Conservation (phyloP, 164 flowering plant species). For the Tinospora cordifolia region DNA sequence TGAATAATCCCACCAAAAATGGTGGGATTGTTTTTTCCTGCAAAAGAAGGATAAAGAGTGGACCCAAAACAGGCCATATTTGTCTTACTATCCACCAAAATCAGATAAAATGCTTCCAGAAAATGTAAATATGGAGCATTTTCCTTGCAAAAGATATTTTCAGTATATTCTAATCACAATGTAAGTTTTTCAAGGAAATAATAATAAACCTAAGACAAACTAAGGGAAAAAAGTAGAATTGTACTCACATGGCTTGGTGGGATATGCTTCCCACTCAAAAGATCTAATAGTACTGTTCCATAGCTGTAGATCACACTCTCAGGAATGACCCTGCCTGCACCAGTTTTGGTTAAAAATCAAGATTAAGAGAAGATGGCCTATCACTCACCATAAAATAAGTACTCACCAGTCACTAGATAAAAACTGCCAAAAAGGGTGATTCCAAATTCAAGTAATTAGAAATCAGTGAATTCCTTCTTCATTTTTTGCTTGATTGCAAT, state of each 20-base stretch:
- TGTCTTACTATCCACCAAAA: neutral
- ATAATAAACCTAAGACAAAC: neutral
- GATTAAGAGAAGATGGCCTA: neutral
- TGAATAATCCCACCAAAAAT: too few relatives aligned
- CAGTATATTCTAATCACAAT: neutral
- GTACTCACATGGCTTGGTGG: constrained; percentile 87
- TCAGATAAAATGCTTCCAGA: neutral
- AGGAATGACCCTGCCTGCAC: constrained; percentile 84
- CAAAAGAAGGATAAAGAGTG: too few relatives aligned
- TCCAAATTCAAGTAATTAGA: neutral
- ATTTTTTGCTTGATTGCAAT: neutral
- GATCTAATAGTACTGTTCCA: constrained; percentile 84
- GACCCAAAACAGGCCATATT: too few relatives aligned
- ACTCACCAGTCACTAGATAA: neutral
- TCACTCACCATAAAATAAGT: neutral
- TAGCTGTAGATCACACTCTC: constrained; percentile 95
- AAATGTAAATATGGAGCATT: neutral
- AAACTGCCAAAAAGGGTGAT: neutral
- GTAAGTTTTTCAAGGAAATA: too few relatives aligned
- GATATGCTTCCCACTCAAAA: constrained; percentile 88
- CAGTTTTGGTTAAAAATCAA: constrained; percentile 10
- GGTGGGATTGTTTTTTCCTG: too few relatives aligned
- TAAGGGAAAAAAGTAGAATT: neutral
- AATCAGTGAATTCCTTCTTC: neutral
- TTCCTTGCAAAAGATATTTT: neutral